A percentile compares a stretch with the other conserved stretches of the same genome.
These are phyloP conservation scores for baker's yeast (Saccharomyces cerevisiae) DNA, from an alignment of 805 yeast genomes.

Conservation along the genomic window DNA sequence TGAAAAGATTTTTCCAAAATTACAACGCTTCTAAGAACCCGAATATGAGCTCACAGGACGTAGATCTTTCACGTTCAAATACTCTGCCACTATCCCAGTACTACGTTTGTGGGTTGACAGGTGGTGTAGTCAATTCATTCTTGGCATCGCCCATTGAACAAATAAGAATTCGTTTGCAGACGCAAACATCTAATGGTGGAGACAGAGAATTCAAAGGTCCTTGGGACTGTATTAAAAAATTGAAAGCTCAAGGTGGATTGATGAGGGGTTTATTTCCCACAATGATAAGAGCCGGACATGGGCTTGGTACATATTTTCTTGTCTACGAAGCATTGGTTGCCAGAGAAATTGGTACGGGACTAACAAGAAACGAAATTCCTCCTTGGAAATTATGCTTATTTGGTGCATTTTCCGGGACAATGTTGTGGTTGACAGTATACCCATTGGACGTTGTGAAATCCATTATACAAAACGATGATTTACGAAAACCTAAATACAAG, in stretches of 20 bases:
- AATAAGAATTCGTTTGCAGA: slow-evolving; percentile 86
- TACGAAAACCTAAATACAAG: slow-evolving; percentile 52
- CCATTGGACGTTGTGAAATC: slow-evolving; percentile 92
- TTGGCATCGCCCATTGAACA: slow-evolving; percentile 93
- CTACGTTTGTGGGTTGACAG: slow-evolving; percentile 79
- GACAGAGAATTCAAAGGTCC: slow-evolving; percentile 51
- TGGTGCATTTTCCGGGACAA: slow-evolving; percentile 88
- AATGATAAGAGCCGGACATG: slow-evolving; percentile 73
- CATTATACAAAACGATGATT: slow-evolving; percentile 68
- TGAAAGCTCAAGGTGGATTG: slow-evolving; percentile 49
- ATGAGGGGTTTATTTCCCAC: slow-evolving; percentile 83
- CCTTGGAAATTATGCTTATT: slow-evolving; percentile 78
- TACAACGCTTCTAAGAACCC: slow-evolving; percentile 27
- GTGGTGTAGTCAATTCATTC: slow-evolving; percentile 84
- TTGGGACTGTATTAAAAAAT: slow-evolving; percentile 36
- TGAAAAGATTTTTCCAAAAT: slow-evolving; percentile 69
- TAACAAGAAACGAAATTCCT: slow-evolving; percentile 64
- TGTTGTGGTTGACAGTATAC: slow-evolving; percentile 75
- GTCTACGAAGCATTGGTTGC: slow-evolving; percentile 85
- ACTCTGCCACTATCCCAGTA: slow-evolving; percentile 54
- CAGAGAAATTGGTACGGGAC: slow-evolving; percentile 33
- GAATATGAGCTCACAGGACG: not conserved
- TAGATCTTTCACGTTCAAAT: slow-evolving; percentile 2
- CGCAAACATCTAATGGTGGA: slow-evolving; percentile 45
- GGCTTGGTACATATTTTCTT: slow-evolving; percentile 81